phyloP scores from a whole-genome alignment of 768 basidiomycete species.

The Boletus coccyginus region DNA sequence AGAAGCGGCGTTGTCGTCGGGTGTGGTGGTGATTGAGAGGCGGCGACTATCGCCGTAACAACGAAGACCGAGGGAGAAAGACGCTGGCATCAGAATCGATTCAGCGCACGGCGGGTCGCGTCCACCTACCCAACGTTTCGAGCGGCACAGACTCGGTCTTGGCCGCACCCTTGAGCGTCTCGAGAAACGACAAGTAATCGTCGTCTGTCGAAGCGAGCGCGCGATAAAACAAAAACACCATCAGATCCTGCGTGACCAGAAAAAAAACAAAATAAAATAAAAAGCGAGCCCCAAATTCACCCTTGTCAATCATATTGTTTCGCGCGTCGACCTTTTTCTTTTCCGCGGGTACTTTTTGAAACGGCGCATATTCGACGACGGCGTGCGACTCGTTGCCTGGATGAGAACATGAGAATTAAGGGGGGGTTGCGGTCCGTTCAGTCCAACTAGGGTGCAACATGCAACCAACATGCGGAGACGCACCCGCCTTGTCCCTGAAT shows the following conservation, averaged over 20 bases:
- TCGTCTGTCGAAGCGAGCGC: constrained; percentile 53
- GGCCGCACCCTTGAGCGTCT: constrained; percentile 55
- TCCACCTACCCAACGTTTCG: constrained; percentile 43
- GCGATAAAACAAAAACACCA: neutral
- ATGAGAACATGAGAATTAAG: too few relatives aligned
- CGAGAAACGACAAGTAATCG: constrained; percentile 79
- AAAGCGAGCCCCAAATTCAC: neutral
- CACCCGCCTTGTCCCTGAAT: constrained; percentile 90
- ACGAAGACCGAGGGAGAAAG: neutral
- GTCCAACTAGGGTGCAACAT: too few relatives aligned
- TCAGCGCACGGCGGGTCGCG: neutral
- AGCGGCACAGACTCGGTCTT: constrained; percentile 60
- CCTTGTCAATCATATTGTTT: constrained; percentile 84
- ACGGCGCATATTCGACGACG: constrained; percentile 92
- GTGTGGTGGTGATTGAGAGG: constrained; percentile 52
- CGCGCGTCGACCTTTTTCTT: constrained; percentile 79
- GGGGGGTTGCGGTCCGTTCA: too few relatives aligned
- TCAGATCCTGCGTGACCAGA: neutral
- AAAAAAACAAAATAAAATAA: too few relatives aligned
- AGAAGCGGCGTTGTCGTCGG: constrained; percentile 90
- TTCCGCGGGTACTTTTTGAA: constrained; percentile 75
- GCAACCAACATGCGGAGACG: neutral
- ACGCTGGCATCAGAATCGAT: neutral
- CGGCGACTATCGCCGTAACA: constrained; percentile 49
- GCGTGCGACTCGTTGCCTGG: constrained; percentile 85